These are phyloP conservation scores for Alternaria arbusti DNA, from an alignment of 2,329 filamentous ascomycete species.

Conservation along the genomic window DNA sequence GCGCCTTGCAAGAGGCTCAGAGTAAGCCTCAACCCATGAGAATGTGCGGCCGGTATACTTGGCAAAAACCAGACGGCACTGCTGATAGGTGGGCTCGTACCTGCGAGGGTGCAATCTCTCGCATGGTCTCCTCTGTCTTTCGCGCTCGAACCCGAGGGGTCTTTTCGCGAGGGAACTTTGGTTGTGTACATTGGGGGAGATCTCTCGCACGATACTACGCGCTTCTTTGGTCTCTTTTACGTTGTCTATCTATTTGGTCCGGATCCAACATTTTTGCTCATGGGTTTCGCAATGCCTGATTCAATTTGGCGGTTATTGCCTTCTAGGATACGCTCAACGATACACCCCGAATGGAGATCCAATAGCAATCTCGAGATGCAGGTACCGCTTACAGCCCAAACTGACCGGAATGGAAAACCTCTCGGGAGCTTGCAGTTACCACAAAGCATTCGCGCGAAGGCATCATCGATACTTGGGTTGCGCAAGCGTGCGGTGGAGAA, in stretches of 20 bases:
- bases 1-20: background rate
- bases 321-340: background rate
- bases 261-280: background rate
- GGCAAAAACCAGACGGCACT: constrained; percentile 8
- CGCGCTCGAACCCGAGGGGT: too few species aligned
- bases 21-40: background rate
- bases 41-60: constrained; percentile 13
- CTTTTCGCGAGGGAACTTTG: too few species aligned
- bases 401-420: background rate
- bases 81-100: constrained; percentile 16
- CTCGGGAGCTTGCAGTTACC: background rate
- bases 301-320: background rate
- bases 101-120: constrained; percentile 19
- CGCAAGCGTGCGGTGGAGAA: background rate
- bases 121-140: background rate
- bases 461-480: background rate
- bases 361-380: background rate
- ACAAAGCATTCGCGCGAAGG: background rate
- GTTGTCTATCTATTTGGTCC: background rate
- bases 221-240: background rate
- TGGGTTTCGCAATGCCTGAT: background rate
- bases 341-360: background rate
- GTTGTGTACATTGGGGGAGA: too few species aligned
- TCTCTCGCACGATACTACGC: background rate
- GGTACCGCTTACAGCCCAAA: background rate